Evolutionary conservation across 2,329 filamentous ascomycete genomes (phyloP).

Genomic region (Pyrenophora graminea): DNA sequence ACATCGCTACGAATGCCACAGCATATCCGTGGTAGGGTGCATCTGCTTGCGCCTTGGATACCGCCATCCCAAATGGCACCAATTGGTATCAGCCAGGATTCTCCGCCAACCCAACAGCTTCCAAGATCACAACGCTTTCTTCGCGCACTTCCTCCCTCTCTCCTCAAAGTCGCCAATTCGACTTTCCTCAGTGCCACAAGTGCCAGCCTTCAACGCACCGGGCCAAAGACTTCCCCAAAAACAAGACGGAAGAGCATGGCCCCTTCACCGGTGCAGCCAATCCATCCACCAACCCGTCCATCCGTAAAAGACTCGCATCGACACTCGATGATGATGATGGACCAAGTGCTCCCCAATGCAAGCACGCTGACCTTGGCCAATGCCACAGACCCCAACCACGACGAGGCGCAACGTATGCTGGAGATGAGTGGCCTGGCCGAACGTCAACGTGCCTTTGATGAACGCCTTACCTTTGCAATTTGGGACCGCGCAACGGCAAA

Average conservation of each 20-base stretch:
- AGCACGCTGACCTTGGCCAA: conserved; percentile 39
- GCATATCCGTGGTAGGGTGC: conserved; percentile 90
- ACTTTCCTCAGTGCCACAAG: conserved; percentile 93
- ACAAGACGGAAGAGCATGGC: conserved; percentile 37
- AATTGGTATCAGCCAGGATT: conserved; percentile 67
- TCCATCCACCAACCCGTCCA: conserved; percentile 17
- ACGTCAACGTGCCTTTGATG: conserved; percentile 76
- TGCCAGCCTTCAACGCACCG: conserved; percentile 66
- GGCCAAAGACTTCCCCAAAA: conserved; percentile 58
- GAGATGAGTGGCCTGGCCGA: conserved; percentile 67
- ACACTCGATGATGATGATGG: conserved; percentile 56
- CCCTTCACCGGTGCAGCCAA: conserved; percentile 20
- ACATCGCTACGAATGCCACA: conserved; percentile 95
- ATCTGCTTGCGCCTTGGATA: conserved; percentile 95
- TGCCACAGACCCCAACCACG: conserved; percentile 38
- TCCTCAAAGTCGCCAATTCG: conserved; percentile 92
- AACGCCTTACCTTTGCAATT: conserved; percentile 85
- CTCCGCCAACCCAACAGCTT: conserved; percentile 81
- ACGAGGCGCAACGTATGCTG: conserved; percentile 33
- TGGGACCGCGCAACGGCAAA: conserved; percentile 91
- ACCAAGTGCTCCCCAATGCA: conserved; percentile 50
- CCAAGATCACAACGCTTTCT: conserved; percentile 91
- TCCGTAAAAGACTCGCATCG: conserved; percentile 44
- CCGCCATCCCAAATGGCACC: conserved; percentile 68
- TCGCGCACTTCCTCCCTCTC: conserved; percentile 83